Conservation (phyloP, 2,329 filamentous ascomycete genomes). For the Leptodontidium sp. region DNA sequence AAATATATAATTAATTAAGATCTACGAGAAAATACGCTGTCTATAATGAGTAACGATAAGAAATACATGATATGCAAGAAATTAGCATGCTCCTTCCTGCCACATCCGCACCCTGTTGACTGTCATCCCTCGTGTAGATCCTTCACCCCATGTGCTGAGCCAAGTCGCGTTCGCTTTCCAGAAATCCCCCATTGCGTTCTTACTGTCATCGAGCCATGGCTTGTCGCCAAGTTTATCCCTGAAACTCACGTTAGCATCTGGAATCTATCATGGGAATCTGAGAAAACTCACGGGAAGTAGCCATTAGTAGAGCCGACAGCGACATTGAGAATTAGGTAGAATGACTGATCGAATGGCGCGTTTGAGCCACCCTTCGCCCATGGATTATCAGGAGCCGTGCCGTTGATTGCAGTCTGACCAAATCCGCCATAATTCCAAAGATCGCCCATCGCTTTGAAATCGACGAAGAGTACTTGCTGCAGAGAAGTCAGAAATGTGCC, state of each 20-base stretch:
- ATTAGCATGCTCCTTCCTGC: conserved; percentile 47
- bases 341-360: conserved; percentile 60
- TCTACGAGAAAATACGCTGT: neutral
- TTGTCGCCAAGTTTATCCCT: conserved; percentile 46
- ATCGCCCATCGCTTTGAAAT: conserved; percentile 40
- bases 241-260: conserved; percentile 25
- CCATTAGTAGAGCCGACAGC: conserved; percentile 59
- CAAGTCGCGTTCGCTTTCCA: conserved; percentile 53
- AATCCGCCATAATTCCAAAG: conserved; percentile 54
- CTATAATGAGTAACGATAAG: neutral
- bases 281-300: conserved; percentile 53
- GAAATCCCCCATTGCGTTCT: conserved; percentile 52
- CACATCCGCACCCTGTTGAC: conserved; percentile 38
- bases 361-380: conserved; percentile 52
- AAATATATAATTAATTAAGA: too few species aligned
- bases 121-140: conserved; percentile 33
- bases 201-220: conserved; percentile 55
- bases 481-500: neutral
- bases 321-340: conserved; percentile 61
- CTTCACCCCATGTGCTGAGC: conserved; percentile 55
- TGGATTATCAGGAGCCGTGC: conserved; percentile 53
- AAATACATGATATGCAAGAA: neutral
- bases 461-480: conserved; percentile 48
- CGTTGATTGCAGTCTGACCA: conserved; percentile 50
- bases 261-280: neutral